Conservation (phyloP, 345 rosid genomes). For the Sisymbrium altissimum region DNA sequence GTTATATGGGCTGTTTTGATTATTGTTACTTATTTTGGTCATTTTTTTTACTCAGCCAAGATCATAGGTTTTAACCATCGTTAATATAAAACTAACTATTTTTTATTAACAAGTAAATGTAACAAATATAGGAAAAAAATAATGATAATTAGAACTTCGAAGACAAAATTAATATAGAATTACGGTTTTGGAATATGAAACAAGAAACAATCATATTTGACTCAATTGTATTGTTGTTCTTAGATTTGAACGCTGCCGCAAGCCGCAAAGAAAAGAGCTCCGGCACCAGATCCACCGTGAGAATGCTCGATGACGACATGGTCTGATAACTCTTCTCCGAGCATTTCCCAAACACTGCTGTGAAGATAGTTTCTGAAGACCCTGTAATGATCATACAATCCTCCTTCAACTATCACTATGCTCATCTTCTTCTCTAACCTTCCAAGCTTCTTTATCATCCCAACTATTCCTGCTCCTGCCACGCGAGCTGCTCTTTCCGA, state of each 20-base stretch:
- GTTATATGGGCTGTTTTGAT: too few species aligned
- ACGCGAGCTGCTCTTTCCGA: constrained; percentile 66
- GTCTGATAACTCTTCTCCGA: constrained; percentile 56
- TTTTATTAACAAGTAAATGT: too few species aligned
- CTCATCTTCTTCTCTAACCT: constrained; percentile 52
- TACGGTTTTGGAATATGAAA: too few species aligned
- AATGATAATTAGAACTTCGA: too few species aligned
- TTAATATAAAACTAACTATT: too few species aligned
- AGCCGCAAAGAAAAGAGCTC: constrained; percentile 55
- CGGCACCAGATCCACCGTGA: constrained; percentile 59
- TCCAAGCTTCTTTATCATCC: constrained; percentile 58
- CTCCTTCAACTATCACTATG: constrained; percentile 58
- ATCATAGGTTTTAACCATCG: too few species aligned
- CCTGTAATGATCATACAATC: constrained; percentile 58
- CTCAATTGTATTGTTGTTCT: too few species aligned
- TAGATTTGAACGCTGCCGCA: not conserved
- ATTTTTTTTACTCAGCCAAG: too few species aligned
- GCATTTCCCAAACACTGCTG: constrained; percentile 66
- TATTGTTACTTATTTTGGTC: too few species aligned
- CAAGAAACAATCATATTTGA: too few species aligned
- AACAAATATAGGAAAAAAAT: too few species aligned
- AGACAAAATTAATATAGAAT: too few species aligned
- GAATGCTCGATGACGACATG: constrained; percentile 50
- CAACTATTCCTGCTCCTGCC: constrained; percentile 62
- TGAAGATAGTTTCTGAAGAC: constrained; percentile 61